phyloP scores from a whole-genome alignment of 1,284 basidiomycete genomes.

The Ceratobasidium sp. region DNA sequence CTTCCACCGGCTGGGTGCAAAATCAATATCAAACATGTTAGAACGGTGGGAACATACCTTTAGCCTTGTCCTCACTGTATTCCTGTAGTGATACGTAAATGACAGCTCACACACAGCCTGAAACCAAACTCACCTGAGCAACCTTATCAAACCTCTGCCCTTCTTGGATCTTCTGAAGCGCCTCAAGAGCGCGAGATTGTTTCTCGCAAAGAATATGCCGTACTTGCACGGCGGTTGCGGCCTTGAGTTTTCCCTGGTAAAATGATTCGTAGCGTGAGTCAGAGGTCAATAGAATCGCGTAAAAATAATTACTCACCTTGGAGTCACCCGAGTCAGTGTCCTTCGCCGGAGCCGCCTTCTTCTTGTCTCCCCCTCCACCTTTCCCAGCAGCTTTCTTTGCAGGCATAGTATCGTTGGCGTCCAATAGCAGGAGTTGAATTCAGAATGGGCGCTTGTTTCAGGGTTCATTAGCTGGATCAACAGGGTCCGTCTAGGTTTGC shows the following conservation, averaged over 20 bases:
- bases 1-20: conserved; percentile 74
- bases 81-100: conserved; percentile 60
- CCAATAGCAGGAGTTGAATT: conserved; percentile 20
- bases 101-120: neutral
- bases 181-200: conserved; percentile 78
- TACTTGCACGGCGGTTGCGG: conserved; percentile 82
- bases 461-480: neutral
- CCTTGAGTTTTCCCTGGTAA: conserved; percentile 59
- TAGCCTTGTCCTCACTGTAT: conserved; percentile 88
- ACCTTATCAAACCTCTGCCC: conserved; percentile 85
- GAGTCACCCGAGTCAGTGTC: conserved; percentile 29
- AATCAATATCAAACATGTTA: neutral
- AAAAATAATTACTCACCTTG: conserved; percentile 17
- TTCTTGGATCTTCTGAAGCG: conserved; percentile 77
- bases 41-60: conserved; percentile 60
- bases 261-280: neutral
- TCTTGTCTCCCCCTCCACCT: conserved; percentile 32
- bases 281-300: neutral
- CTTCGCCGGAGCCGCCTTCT: conserved; percentile 39
- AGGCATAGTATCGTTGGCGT: conserved; percentile 21
- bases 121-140: conserved; percentile 55
- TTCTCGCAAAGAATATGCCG: conserved; percentile 89
- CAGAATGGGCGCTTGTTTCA: conserved; percentile 18
- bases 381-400: conserved; percentile 28
- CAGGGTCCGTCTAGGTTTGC: conserved; percentile 27